Conservation (phyloP, 1,284 basidiomycete genomes). For the Ustilago trichophora region DNA sequence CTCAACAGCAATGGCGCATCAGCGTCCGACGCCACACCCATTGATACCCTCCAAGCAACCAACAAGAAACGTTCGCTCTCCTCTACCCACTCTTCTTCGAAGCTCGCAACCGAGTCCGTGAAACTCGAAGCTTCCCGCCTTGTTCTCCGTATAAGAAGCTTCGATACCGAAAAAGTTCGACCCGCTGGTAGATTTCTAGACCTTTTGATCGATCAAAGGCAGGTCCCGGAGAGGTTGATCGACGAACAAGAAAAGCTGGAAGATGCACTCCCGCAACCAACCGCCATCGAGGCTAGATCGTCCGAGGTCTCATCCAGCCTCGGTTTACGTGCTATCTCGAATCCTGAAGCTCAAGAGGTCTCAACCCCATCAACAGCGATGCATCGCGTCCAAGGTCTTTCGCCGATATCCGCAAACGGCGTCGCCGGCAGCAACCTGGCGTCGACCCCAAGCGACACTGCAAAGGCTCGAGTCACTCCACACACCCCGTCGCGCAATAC, state of each 20-base stretch:
- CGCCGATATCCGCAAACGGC: too few species aligned
- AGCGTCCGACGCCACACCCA: neutral
- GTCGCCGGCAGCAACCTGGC: neutral
- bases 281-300: conserved; percentile 13
- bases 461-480: too few species aligned
- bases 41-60: neutral
- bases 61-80: neutral
- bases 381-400: too few species aligned
- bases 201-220: conserved; percentile 79
- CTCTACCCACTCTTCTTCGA: conserved; percentile 8
- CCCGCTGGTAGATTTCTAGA: conserved; percentile 79
- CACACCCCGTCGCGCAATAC: neutral
- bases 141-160: conserved; percentile 74
- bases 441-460: neutral
- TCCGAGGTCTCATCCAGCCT: conserved; percentile 2
- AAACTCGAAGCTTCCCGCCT: conserved; percentile 78
- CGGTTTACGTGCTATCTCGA: neutral
- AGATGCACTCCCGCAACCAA: conserved; percentile 70
- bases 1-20: neutral
- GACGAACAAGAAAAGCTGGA: conserved; percentile 85
- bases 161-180: conserved; percentile 71
- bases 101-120: conserved; percentile 31
- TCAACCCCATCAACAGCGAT: too few species aligned
- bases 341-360: neutral
- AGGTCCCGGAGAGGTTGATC: conserved; percentile 82